Evolutionary conservation across 2,329 filamentous ascomycete species (phyloP), one percentile per base, ranked within the genome.

Genomic region (Corynespora cassiicola): DNA sequence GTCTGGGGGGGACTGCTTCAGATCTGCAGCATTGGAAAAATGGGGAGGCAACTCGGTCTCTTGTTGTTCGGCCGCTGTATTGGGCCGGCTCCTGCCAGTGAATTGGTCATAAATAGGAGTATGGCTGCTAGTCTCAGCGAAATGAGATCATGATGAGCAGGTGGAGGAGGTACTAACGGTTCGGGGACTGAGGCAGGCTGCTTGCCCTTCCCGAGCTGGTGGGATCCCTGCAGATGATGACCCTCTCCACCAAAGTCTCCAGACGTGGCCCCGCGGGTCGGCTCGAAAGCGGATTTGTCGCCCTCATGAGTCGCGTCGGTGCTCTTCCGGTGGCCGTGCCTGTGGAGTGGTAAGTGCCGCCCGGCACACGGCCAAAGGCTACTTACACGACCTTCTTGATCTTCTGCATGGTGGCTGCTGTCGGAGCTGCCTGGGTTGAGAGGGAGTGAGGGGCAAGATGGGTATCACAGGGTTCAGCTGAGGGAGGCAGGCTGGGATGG

Each of bases 311-410:
- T 55, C 44, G 63, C 52, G 45, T 72, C 58, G 18, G 58, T 53
- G 36, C 66, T 62, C 52, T 71, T 67, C 39, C 54, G 44, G 20
- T 61, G 50, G 29, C 61, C 56, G 28, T 57, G 51, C n/a, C n/a
- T n/a, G n/a, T n/a, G n/a, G n/a, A n/a, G n/a, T n/a, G n/a, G n/a
- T n/a, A n/a, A 25, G 56, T 56, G 35, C 56, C 64, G 25, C 41
- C 28, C 7, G 45, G 29, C 23, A 27, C 8, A 25, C 17, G 24
- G n/a, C 31, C 12, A 22, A 15, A 10, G 35, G 19, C 12, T 15
- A 52, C 69, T 49, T 50, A 72, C 70, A 75, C 54, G 36, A 74
- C 56, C 50, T 62, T 66, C 65, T 73, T 74, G 38, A 75, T 52
- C 59, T 73, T 72, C 39, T 74, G 65, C 72, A 75, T 75, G 39